A percentile compares a stretch with the other conserved stretches of the same genome.
Evolutionary conservation across 2,329 filamentous ascomycete genomes (phyloP).

Genomic region (Cladophialophora yegresii): DNA sequence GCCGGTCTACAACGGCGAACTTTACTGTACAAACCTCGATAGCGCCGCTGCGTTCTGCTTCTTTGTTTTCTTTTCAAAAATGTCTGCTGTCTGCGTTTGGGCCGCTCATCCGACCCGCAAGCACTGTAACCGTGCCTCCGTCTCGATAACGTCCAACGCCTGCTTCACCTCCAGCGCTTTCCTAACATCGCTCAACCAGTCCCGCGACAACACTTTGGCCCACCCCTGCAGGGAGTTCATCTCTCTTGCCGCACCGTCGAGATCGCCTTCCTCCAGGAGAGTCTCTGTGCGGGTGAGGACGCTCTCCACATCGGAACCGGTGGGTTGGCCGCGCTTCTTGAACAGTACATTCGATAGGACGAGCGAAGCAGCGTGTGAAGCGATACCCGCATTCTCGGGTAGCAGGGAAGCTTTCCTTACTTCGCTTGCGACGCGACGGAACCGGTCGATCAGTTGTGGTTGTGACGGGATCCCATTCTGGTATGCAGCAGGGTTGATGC

Average conservation of each 20-base stretch:
- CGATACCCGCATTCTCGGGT: slow-evolving; percentile 90
- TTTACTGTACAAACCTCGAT: not conserved
- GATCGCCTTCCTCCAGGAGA: slow-evolving; percentile 84
- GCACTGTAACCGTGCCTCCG: slow-evolving; percentile 86
- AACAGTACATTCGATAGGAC: slow-evolving; percentile 93
- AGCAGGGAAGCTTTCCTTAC: slow-evolving; percentile 92
- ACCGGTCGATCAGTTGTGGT: slow-evolving; percentile 87
- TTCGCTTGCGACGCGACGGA: slow-evolving; percentile 87
- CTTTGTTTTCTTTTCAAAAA: not conserved
- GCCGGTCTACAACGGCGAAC: not conserved
- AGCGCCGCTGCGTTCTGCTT: not conserved
- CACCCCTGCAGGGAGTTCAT: slow-evolving; percentile 92
- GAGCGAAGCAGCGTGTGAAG: slow-evolving; percentile 87
- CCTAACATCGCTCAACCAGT: slow-evolving; percentile 89
- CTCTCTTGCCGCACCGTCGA: slow-evolving; percentile 88
- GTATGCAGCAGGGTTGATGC: slow-evolving; percentile 90
- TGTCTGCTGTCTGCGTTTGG: not conserved
- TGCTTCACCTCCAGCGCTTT: slow-evolving; percentile 94
- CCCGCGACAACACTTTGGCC: slow-evolving; percentile 91
- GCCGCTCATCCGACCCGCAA: slow-evolving; percentile 69
- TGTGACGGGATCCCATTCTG: slow-evolving; percentile 84
- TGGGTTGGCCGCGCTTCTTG: slow-evolving; percentile 84
- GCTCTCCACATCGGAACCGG: slow-evolving; percentile 88
- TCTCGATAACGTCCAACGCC: slow-evolving; percentile 91
- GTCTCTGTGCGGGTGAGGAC: slow-evolving; percentile 87